Conservation (phyloP, 495 filamentous ascomycete genomes). For the Penicillium silybi region DNA sequence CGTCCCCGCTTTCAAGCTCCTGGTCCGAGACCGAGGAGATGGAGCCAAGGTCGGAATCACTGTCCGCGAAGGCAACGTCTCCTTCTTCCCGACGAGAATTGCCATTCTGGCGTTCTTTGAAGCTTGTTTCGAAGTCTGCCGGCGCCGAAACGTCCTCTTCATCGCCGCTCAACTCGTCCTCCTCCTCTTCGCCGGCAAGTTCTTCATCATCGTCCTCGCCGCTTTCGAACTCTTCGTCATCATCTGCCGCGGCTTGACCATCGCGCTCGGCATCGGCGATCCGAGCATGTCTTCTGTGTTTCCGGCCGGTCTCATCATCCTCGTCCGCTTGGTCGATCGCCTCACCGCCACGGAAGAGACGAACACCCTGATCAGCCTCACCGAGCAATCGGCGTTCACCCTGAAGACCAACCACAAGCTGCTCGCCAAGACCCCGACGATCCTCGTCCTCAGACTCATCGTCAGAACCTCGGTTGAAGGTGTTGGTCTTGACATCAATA, state of each 20-base stretch:
- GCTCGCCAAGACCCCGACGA: constrained; percentile 83
- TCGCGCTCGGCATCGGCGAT: constrained; percentile 57
- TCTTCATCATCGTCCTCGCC: constrained; percentile 40
- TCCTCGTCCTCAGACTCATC: constrained; percentile 54
- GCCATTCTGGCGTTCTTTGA: constrained; percentile 44
- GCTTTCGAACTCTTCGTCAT: constrained; percentile 47
- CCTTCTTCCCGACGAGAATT: constrained; percentile 47
- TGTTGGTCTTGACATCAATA: constrained; percentile 69
- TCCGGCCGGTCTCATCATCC: constrained; percentile 64
- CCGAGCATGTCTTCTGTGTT: constrained; percentile 61
- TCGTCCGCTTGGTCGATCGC: constrained; percentile 59
- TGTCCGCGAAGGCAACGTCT: constrained; percentile 85
- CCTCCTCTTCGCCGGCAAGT: constrained; percentile 21
- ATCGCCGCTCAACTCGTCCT: constrained; percentile 25
- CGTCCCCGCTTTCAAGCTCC: constrained; percentile 56
- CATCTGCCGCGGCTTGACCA: constrained; percentile 56
- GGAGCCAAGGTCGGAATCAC: constrained; percentile 92
- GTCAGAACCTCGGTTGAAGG: constrained; percentile 66
- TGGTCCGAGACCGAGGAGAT: constrained; percentile 67
- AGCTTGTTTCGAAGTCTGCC: constrained; percentile 36
- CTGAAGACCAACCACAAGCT: constrained; percentile 86
- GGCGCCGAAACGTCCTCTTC: constrained; percentile 42
- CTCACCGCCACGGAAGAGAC: constrained; percentile 75
- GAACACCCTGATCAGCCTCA: constrained; percentile 71
- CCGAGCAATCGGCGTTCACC: constrained; percentile 78